Evolutionary conservation across 2,329 filamentous ascomycete species (phyloP).

Genomic region (Arthrobotrys conoides): DNA sequence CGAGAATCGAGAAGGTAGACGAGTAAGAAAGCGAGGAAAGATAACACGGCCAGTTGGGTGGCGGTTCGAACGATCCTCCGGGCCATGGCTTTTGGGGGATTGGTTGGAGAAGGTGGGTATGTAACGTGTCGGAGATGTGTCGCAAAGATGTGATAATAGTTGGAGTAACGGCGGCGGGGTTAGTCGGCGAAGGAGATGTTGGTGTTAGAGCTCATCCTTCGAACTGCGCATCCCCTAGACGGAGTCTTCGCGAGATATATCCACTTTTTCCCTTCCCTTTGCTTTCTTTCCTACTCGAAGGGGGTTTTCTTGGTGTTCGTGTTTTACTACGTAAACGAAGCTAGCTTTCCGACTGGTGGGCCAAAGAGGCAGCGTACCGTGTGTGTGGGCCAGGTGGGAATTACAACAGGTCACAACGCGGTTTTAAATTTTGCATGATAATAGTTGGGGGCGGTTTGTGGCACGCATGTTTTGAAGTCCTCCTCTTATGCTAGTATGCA

Average conservation of each 20-base stretch:
- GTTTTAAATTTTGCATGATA: not conserved
- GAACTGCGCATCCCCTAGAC: constrained; percentile 35
- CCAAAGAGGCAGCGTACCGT: constrained; percentile 19
- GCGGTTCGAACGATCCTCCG: constrained; percentile 71
- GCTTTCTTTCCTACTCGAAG: not conserved
- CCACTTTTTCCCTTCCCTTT: not conserved
- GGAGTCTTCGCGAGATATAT: constrained; percentile 7
- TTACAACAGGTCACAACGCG: constrained; percentile 18
- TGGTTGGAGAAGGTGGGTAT: too few relatives aligned
- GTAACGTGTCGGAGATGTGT: constrained; percentile 20
- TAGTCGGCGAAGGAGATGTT: constrained; percentile 23
- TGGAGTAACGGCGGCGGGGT: constrained; percentile 20
- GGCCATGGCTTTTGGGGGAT: constrained; percentile 60
- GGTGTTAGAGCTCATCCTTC: constrained; percentile 53
- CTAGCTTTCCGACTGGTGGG: constrained; percentile 8
- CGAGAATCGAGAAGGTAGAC: constrained; percentile 88
- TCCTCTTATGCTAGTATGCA: not conserved
- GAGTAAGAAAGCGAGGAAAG: constrained; percentile 77
- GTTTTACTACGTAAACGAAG: constrained; percentile 25
- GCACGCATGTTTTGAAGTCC: not conserved
- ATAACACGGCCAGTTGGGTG: constrained; percentile 79
- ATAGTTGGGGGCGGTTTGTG: not conserved
- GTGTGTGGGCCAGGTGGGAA: not conserved
- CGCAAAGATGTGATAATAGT: constrained; percentile 11
- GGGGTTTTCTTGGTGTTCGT: constrained; percentile 22